Base-by-base conservation (phyloP, 805 yeast species). In the Starmerella scarabaei region DNA sequence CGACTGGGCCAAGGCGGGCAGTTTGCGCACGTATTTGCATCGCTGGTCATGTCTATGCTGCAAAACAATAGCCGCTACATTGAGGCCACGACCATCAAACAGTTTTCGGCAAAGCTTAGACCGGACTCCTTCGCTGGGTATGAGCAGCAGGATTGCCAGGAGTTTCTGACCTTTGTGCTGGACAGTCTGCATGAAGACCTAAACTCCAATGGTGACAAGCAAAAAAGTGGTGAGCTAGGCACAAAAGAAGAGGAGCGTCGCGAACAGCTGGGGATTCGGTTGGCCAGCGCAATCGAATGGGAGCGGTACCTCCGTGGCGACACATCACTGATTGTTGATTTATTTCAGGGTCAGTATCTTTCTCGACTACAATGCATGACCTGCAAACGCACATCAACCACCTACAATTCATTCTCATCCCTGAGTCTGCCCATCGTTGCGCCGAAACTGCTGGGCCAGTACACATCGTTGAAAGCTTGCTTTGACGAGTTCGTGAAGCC, bases 221-320 rank as follows among this genome's bases (percentile, higher is more conserved):
- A 68, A 33, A 66, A 74, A 29, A 53, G 65, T 28, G 67, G 71
- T 14, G 84, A 76, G 48, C 68, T 80, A 44, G 72, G 77, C 12
- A 75, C 72, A 37, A 76, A 71, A 38, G 91, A 85, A 46, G 95
- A 85, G 54, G 64, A 65, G 28, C 62, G 68, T 14, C 65, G 95
- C 33, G 97, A 86, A 54, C 60, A 60, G 21, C 59, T 83, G 53
- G 80, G 93, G 0, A 67, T 84, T 2, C 67, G 94, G 42, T 65
- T 80, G 20, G 95, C 94, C 0, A 77, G 94, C 0, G 72, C 91
- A 0, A 73, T 84, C 36, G 95, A 86, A 56, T 86, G 97, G 97
- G 94, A 82, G 53, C 64, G 93, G 42, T 84, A 84, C 55, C 62
- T 83, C 40, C 76, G 75, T 42, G 70, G 81, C 17, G 84, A 86